These are phyloP conservation scores for Penicillium sp. DNA, from an alignment of 2,329 filamentous ascomycete genomes.

Conservation along the genomic window DNA sequence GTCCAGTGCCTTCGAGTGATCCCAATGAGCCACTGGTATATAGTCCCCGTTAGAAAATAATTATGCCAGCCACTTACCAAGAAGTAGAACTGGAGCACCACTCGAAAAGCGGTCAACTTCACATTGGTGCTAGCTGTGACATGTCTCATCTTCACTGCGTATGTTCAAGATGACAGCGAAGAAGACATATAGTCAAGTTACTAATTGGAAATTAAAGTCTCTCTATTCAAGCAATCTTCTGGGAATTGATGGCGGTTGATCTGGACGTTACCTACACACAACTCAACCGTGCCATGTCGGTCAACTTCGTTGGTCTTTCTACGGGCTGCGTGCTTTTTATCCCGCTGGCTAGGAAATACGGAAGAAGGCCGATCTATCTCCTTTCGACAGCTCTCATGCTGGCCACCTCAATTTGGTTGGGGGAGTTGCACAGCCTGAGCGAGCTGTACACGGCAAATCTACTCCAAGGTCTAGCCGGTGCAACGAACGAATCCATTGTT, in stretches of 20 bases:
- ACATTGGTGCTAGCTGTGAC: slow-evolving; percentile 38
- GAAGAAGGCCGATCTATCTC: slow-evolving; percentile 45
- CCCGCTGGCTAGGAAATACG: slow-evolving; percentile 46
- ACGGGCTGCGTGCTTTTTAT: slow-evolving; percentile 46
- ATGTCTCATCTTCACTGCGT: slow-evolving; percentile 5
- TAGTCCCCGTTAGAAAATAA: slow-evolving; percentile 4
- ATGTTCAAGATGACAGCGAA: neutral
- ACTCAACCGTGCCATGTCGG: slow-evolving; percentile 46
- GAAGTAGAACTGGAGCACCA: slow-evolving; percentile 41
- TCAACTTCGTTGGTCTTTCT: slow-evolving; percentile 42
- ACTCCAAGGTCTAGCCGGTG: slow-evolving; percentile 36
- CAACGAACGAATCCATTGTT: slow-evolving; percentile 38
- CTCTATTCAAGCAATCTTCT: slow-evolving; percentile 41
- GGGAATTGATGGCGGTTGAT: slow-evolving; percentile 45
- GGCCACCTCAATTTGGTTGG: slow-evolving; percentile 39
- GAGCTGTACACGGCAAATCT: slow-evolving; percentile 46
- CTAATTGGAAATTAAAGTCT: too few species aligned
- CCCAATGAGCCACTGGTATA: slow-evolving; percentile 38
- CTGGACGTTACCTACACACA: slow-evolving; percentile 39
- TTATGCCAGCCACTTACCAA: neutral
- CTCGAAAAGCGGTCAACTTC: slow-evolving; percentile 42
- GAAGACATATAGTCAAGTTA: neutral
- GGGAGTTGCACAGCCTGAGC: slow-evolving; percentile 35
- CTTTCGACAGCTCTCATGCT: slow-evolving; percentile 40
- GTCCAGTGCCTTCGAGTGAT: slow-evolving; percentile 34